phyloP scores from a whole-genome alignment of 768 basidiomycete species.

The Russula brevipes region DNA sequence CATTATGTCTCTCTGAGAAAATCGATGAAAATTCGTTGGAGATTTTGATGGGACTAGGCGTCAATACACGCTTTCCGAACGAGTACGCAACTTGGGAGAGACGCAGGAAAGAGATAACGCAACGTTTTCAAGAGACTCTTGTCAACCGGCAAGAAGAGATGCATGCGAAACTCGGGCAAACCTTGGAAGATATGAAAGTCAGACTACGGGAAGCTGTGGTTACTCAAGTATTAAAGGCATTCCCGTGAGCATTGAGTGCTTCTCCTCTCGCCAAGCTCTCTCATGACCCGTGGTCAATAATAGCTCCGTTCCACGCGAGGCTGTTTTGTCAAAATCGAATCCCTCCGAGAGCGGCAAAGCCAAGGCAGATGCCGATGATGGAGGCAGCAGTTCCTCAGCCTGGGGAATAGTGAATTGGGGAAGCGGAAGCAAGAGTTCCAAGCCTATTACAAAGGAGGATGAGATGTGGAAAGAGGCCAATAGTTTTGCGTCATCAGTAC shows the following conservation, averaged over 20 bases:
- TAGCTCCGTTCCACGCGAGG: conserved; percentile 12
- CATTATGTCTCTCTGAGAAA: conserved; percentile 10
- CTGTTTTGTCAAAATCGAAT: neutral
- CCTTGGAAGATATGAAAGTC: neutral
- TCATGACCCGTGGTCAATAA: neutral
- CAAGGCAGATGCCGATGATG: neutral
- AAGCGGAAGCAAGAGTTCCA: neutral
- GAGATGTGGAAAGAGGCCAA: conserved; percentile 3
- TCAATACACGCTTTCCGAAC: neutral
- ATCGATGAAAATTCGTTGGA: conserved; percentile 12
- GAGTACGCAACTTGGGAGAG: conserved; percentile 3
- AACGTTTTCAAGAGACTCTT: neutral
- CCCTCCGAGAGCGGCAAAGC: neutral
- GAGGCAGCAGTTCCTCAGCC: neutral
- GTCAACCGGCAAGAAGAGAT: neutral
- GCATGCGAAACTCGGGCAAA: neutral
- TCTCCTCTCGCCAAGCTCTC: neutral
- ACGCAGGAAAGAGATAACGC: neutral
- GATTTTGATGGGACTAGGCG: conserved; percentile 1
- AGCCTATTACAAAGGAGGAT: neutral
- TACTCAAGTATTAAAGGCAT: conserved; percentile 1
- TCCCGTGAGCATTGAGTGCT: neutral
- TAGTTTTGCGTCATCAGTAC: neutral
- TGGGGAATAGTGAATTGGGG: too few species aligned
- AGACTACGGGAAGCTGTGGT: conserved; percentile 3